Evolutionary conservation across 352 stramenopile species (phyloP).

Genomic region (Aphanomyces stellatus): DNA sequence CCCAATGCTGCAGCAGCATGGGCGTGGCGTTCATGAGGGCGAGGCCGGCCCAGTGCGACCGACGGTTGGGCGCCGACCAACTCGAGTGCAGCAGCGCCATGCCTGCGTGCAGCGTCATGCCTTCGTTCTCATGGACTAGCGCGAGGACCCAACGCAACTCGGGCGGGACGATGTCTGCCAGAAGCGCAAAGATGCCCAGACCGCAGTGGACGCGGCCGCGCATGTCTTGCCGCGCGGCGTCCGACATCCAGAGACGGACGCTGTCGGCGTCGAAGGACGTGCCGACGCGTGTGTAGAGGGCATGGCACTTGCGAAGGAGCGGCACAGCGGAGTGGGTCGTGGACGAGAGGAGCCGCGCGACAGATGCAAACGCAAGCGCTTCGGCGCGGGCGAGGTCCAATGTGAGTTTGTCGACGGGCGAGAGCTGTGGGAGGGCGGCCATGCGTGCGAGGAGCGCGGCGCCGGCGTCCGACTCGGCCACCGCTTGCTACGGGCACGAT

Average conservation of each 20-base stretch:
- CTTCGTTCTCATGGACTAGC: not conserved
- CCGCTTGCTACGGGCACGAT: no score
- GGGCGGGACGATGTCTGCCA: not conserved
- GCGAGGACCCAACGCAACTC: slow-evolving; percentile 5
- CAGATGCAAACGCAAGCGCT: not conserved
- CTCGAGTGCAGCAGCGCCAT: not conserved
- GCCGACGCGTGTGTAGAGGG: not conserved
- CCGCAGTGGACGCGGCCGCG: not conserved
- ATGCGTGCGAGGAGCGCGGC: not conserved
- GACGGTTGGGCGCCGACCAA: not conserved
- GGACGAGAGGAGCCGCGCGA: not conserved
- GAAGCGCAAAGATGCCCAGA: not conserved
- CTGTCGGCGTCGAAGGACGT: not conserved
- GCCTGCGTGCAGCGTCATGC: not conserved
- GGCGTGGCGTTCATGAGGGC: slow-evolving; percentile 8
- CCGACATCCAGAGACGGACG: not conserved
- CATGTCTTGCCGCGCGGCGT: not conserved
- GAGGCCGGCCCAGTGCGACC: not conserved
- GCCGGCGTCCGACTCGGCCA: not conserved
- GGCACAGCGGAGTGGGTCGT: no score
- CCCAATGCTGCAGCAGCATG: slow-evolving; percentile 7
- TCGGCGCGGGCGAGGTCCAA: not conserved
- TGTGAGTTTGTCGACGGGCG: not conserved
- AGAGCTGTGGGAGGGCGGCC: not conserved
- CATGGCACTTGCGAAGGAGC: no score